A percentile compares a stretch with the other conserved stretches of the same genome.
Conservation (phyloP, 163 green algal genomes). For the Scenedesmus sp. region DNA sequence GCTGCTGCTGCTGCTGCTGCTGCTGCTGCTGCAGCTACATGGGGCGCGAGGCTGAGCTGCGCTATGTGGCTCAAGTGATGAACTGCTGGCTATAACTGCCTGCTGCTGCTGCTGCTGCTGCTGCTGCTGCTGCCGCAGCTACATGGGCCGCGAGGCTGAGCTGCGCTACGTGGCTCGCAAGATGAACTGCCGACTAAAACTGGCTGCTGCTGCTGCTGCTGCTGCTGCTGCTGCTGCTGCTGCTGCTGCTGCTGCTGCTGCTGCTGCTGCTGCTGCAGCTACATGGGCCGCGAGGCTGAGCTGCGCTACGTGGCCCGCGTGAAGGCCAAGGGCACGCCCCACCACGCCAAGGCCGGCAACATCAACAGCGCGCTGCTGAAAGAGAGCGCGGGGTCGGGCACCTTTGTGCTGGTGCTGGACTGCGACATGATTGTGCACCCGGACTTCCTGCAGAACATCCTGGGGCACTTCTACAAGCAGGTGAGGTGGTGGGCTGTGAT, state of each 20-base stretch:
- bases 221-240: too few relatives aligned
- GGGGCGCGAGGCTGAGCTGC: too few relatives aligned
- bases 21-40: too few relatives aligned
- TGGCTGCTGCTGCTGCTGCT: not conserved
- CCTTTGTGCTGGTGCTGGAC: constrained; percentile 69
- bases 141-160: too few relatives aligned
- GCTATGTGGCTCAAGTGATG: too few relatives aligned
- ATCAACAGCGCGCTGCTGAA: constrained; percentile 70
- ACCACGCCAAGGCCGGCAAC: constrained; percentile 76
- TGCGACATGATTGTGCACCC: constrained; percentile 72
- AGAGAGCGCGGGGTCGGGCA: not conserved
- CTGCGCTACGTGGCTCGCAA: too few relatives aligned
- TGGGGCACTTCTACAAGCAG: constrained; percentile 68
- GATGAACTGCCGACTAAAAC: too few relatives aligned
- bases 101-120: not conserved
- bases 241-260: not conserved
- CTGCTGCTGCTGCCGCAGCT: too few relatives aligned
- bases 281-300: constrained; percentile 45
- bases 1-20: too few relatives aligned
- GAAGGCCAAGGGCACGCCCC: constrained; percentile 65
- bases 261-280: constrained; percentile 23
- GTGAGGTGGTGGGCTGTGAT: not conserved
- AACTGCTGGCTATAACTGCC: too few relatives aligned
- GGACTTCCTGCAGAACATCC: constrained; percentile 58
- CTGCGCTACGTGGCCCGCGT: constrained; percentile 55